Base-by-base conservation (phyloP, 2,329 filamentous ascomycete genomes). In the Colletotrichum viniferum region DNA sequence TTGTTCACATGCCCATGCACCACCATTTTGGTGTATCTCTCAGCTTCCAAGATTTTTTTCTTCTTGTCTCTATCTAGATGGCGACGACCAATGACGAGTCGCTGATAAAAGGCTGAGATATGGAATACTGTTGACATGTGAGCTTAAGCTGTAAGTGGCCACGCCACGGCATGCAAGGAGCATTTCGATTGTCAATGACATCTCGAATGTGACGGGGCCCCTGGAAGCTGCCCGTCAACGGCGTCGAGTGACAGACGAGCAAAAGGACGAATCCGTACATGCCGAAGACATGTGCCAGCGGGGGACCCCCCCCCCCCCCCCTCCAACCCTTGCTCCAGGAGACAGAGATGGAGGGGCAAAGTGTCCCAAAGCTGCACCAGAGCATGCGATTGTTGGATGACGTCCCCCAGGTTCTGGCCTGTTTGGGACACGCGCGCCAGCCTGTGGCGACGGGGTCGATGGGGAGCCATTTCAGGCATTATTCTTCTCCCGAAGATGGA, bases 211-310 rank as follows among this genome's bases (percentile, higher is more conserved):
- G 62, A 63, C 56, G 62, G 63, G 55, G 56, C 55, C 63, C 55
- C 26, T 64, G 58, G 43, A 62, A 13, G 30, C 58, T 62, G 30
- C 28, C 34, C 32, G 36, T 28, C 34, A 52, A 52, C 43, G 43
- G 43, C 9, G n/a, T 58, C 58, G 63, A 68, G 34, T 60, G 67
- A 75, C 32, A 67, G 43, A 32, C 28, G 62, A 14, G 69, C 38
- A 38, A 24, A 34, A 60, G 64, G 55, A 63, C 55, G 26, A 64
- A 70, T 72, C 63, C 63, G 48, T 69, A 55, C 69, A 38, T 72
- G 73, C 69, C 63, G 69, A 64, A 75, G 56, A 58, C 73, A 76
- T 73, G 73, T 73, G 73, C 58, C 26, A 75, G 69, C 69, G 73
- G 69, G 70, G 62, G 24, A 24, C 24, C 24, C 67, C 43, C 21